A percentile compares a stretch with the other conserved stretches of the same genome.
Evolutionary conservation across 306 rosid genomes (phyloP).

Genomic region (Castanea sativa): DNA sequence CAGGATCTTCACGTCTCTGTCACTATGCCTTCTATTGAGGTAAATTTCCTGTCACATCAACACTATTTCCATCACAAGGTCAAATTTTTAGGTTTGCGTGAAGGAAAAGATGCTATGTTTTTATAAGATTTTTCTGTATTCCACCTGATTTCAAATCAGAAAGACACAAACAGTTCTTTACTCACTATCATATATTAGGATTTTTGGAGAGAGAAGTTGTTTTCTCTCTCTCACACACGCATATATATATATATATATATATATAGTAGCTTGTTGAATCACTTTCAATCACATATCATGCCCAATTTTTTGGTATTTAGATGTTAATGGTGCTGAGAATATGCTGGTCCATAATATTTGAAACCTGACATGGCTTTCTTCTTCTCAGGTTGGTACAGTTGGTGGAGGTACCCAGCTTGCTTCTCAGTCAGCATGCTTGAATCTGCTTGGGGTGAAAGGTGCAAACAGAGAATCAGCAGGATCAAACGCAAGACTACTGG

Average conservation of each 20-base stretch:
- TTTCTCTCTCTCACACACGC: too few species aligned
- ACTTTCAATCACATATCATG: background rate
- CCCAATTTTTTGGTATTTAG: background rate
- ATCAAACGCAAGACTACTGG: slow-evolving; percentile 65
- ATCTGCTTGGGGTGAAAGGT: slow-evolving; percentile 86
- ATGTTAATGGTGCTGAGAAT: too few species aligned
- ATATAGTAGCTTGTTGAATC: too few species aligned
- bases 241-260: too few species aligned
- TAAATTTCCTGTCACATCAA: background rate
- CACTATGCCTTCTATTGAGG: slow-evolving; percentile 94
- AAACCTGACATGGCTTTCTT: background rate
- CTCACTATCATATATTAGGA: too few species aligned
- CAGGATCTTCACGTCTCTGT: slow-evolving; percentile 87
- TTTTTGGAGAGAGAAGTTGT: too few species aligned
- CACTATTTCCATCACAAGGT: background rate
- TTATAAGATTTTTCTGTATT: background rate
- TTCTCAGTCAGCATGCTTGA: slow-evolving; percentile 89
- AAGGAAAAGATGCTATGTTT: too few species aligned
- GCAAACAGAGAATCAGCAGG: slow-evolving; percentile 80
- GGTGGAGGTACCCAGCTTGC: slow-evolving; percentile 99
- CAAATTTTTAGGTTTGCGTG: background rate
- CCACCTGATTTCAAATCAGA: background rate
- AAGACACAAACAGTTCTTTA: too few species aligned
- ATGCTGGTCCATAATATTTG: too few species aligned
- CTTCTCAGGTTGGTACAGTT: slow-evolving; percentile 80